A percentile compares a stretch with the other conserved stretches of the same genome.
These are phyloP conservation scores for Pseudogymnoascus sp. DNA, from an alignment of 2,329 filamentous ascomycete species.

Conservation along the genomic window DNA sequence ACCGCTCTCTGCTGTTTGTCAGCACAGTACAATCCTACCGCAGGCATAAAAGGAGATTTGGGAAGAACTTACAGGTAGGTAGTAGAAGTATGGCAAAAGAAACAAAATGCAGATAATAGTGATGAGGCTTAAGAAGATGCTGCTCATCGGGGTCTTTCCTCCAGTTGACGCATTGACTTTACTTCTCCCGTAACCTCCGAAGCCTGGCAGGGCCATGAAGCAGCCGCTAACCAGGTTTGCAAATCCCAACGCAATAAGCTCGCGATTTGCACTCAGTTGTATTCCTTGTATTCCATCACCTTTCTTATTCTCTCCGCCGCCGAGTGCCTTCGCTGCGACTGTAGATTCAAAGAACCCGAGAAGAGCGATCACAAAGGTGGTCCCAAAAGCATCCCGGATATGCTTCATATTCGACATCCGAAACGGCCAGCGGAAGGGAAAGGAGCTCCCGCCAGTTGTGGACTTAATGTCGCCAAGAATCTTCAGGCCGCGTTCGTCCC, in stretches of 20 bases:
- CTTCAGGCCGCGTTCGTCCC: conserved; percentile 72
- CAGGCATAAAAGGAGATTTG: conserved; percentile 10
- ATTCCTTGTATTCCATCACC: conserved; percentile 67
- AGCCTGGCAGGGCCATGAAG: conserved; percentile 87
- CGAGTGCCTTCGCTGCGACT: conserved; percentile 86
- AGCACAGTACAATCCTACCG: conserved; percentile 14
- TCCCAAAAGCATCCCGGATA: conserved; percentile 78
- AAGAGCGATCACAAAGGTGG: conserved; percentile 84
- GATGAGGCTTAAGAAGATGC: conserved; percentile 74
- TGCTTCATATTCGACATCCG: conserved; percentile 67
- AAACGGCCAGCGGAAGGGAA: conserved; percentile 83
- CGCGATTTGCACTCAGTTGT: conserved; percentile 79
- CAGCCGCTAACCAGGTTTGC: conserved; percentile 87
- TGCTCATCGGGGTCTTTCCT: conserved; percentile 88
- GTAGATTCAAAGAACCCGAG: conserved; percentile 98
- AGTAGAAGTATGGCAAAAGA: conserved; percentile 86
- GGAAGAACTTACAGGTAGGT: conserved; percentile 67
- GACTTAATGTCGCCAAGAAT: conserved; percentile 77
- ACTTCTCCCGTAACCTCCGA: conserved; percentile 91
- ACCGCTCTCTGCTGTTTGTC: conserved; percentile 66
- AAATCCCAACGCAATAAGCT: conserved; percentile 82
- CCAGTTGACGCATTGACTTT: conserved; percentile 93
- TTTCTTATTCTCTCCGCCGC: conserved; percentile 42
- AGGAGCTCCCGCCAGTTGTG: conserved; percentile 55
- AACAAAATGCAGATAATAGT: conserved; percentile 74